Base-by-base conservation (phyloP, 192 early-diverging fungal genomes). In the Coemansia sp. region DNA sequence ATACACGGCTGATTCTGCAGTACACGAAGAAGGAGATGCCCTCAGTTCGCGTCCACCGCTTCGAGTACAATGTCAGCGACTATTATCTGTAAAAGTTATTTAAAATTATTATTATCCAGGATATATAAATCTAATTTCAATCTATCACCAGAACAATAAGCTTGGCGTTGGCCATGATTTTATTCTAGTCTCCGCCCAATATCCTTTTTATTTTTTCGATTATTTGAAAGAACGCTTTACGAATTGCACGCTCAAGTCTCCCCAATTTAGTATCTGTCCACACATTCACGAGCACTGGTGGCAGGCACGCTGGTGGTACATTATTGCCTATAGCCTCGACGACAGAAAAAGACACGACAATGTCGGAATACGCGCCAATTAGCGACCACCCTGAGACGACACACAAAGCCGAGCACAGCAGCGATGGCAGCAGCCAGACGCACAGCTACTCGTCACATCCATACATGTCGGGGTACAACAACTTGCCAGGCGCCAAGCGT, bases 11-110 rank as follows among this genome's bases (percentile, higher is more conserved):
- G 39, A 80, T 80, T 8, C 21, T 67, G 65, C 77, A 80, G 65
- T 66, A 74, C 59, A 74, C 74, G 72, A 48, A 60, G 25, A 80
- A 80, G 59, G 72, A 80, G 55, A 74, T 80, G 77, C 68, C 77
- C 21, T 57, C 57, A 19, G 69, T 62, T 39, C 57, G 57, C 39
- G 69, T 65, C 8, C 77, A 80, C 45, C 72, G 77, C 35, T 80
- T 80, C 47, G 77, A 80, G 65, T 80, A 80, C 65, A 80, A 62
- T 21, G 64, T 72, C 12, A 59, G 14, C 41, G 72, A 74, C 47
- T 80, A 47, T 49, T 77, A 78, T 19, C 35, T 49, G 47, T 49
- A 17, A 43, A 15, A 2, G 2, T 15, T 15, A 43, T 43, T 43
- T 43, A n/a, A n/a, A 11, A 43, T 43, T 15, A 43, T 43, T 43